Evolutionary conservation across 805 yeast species (phyloP), one percentile per base, ranked within the genome.

Genomic region (Yarrowia sp.): DNA sequence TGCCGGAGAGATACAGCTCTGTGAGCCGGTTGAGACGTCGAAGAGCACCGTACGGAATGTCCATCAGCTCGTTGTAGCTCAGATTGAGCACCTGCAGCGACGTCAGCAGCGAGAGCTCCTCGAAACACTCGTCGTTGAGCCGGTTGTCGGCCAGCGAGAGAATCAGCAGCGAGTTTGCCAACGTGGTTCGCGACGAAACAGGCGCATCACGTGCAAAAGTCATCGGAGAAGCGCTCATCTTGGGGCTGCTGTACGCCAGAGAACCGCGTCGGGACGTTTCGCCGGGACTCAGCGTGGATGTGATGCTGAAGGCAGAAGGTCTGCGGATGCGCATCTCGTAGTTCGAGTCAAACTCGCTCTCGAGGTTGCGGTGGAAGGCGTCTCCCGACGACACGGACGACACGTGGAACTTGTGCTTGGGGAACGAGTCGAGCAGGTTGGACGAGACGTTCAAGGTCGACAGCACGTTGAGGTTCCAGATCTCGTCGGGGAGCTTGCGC

Each of bases 121-220:
- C 87, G 73, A 92, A 85, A 64, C 86, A 83, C 6, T 86, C 87
- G 69, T 93, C 97, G 24, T 80, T 81, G 32, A 94, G 79, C 65
- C 90, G 85, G 71, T 94, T 94, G 70, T 93, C 98, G 13, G 94
- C 88, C 39, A 90, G 76, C 38, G 84, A 80, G 36, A 94, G 79
- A 22, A 77, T 75, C 62, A 80, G 72, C 63, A 91, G 75, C 29
- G 83, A 79, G 58, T 79, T 80, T 0, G 85, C 79, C 55, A 83
- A 68, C 5, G 53, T 58, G 4, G 51, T 33, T 42, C 42, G 22
- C 14, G 47, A 49, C n/a, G 61, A 38, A 13, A 29, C 61, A 5
- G 61, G 42, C 6, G 41, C 38, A 2, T 51, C 58, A 6, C 58
- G 41, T 18, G 51, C 51, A 22, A 51, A 33, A 3, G 35, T 55